phyloP scores from a whole-genome alignment of 129 eudicot species.

The Chrysanthemum seticuspe region DNA sequence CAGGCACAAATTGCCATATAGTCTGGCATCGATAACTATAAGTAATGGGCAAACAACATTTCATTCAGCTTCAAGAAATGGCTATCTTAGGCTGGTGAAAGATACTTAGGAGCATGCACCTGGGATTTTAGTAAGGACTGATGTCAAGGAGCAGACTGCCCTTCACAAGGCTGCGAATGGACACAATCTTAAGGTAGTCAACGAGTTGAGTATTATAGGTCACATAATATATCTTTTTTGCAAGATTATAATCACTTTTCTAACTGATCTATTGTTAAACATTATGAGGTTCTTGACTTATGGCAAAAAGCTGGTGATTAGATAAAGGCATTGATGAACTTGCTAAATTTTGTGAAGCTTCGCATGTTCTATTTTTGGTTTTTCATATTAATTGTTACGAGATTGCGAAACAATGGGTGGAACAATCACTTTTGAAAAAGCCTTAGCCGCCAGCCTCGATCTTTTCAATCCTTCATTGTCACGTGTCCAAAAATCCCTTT shows the following conservation, averaged over 20 bases:
- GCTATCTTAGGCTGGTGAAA: no score
- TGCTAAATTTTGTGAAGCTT: constrained; percentile 95
- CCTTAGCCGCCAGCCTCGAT: constrained; percentile 82
- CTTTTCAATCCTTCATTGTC: constrained; percentile 80
- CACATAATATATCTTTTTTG: not conserved
- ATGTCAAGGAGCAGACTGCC: no score
- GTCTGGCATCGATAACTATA: no score
- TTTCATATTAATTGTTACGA: constrained; percentile 6
- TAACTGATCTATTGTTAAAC: constrained; percentile 6
- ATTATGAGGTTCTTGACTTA: constrained; percentile 71
- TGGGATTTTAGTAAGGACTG: no score
- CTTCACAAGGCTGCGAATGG: no score
- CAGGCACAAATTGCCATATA: no score
- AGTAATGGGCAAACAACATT: no score
- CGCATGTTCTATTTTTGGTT: constrained; percentile 1
- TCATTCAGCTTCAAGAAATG: no score
- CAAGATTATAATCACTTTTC: not conserved
- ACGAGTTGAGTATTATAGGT: no score
- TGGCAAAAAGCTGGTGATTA: constrained; percentile 78
- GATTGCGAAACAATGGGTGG: constrained; percentile 84
- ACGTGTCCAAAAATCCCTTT: constrained; percentile 64
- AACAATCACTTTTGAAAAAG: constrained; percentile 89
- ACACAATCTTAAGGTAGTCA: no score
- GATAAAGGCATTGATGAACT: constrained; percentile 99
- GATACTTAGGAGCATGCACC: no score